Conservation (phyloP, 1,284 basidiomycete species). For the Vanrija humicola region DNA sequence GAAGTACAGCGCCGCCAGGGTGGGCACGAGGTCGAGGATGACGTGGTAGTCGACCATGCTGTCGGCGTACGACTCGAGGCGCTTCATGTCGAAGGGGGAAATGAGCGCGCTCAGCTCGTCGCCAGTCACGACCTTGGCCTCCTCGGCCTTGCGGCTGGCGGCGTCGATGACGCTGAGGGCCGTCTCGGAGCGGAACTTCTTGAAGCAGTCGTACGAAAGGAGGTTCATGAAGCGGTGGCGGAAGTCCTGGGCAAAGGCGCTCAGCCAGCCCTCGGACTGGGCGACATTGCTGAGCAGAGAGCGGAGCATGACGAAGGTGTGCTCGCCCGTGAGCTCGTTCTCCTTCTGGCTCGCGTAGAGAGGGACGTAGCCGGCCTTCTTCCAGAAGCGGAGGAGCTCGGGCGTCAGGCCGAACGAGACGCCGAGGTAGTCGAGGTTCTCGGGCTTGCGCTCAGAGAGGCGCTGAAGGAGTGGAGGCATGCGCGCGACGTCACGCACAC, state of each 20-base stretch:
- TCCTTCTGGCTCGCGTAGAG: constrained; percentile 90
- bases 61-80: constrained; percentile 91
- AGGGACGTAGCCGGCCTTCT: constrained; percentile 83
- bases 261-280: constrained; percentile 67
- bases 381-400: constrained; percentile 92
- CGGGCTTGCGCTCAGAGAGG: constrained; percentile 84
- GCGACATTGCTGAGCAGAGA: constrained; percentile 59
- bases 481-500: constrained; percentile 65
- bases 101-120: constrained; percentile 69
- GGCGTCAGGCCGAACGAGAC: constrained; percentile 94
- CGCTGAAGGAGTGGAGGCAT: constrained; percentile 95
- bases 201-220: constrained; percentile 82
- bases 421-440: constrained; percentile 88
- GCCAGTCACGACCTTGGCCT: constrained; percentile 51
- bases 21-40: constrained; percentile 85
- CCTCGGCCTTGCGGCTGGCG: constrained; percentile 54
- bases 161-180: constrained; percentile 87
- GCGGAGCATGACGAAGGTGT: constrained; percentile 91
- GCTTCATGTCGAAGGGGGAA: constrained; percentile 92
- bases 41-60: constrained; percentile 97
- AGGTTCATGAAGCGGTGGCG: constrained; percentile 82
- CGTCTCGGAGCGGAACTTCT: constrained; percentile 82
- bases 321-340: constrained; percentile 94
- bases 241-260: constrained; percentile 90
- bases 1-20: constrained; percentile 77